phyloP scores from a whole-genome alignment of 306 rosid genomes.

The Hippophae gyantsensis region DNA sequence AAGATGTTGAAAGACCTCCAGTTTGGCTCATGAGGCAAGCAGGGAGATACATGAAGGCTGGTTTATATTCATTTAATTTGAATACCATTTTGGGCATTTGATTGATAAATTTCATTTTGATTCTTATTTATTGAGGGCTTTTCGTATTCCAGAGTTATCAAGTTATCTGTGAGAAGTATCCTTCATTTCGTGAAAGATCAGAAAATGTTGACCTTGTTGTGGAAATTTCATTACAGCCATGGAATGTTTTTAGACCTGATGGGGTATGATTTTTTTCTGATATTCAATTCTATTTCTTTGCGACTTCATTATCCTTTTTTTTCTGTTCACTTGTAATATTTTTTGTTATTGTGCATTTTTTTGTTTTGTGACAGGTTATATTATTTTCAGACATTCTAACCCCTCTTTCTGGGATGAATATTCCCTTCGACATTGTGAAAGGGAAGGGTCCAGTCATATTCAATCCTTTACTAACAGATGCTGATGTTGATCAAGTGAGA shows the following conservation, averaged over 20 bases:
- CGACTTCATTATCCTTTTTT: neutral
- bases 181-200: slow-evolving; percentile 91
- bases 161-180: slow-evolving; percentile 76
- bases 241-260: slow-evolving; percentile 95
- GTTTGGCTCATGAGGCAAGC: slow-evolving; percentile 99
- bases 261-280: slow-evolving; percentile 49
- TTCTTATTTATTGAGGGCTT: slow-evolving; percentile 19
- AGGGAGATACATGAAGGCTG: slow-evolving; percentile 99
- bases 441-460: slow-evolving; percentile 92
- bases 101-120: neutral
- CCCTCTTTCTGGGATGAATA: slow-evolving; percentile 96
- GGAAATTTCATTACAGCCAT: slow-evolving; percentile 86
- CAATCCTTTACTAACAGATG: slow-evolving; percentile 50
- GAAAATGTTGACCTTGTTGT: slow-evolving; percentile 93
- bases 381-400: slow-evolving; percentile 94
- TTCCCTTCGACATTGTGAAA: slow-evolving; percentile 94
- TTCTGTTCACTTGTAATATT: neutral
- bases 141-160: slow-evolving; percentile 65
- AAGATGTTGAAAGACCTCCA: slow-evolving; percentile 85
- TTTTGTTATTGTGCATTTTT: slow-evolving; percentile 10
- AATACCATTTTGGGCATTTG: neutral
- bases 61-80: slow-evolving; percentile 35
- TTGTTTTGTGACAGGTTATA: slow-evolving; percentile 54
- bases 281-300: neutral
- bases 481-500: slow-evolving; percentile 65